Base-by-base conservation (phyloP, 1,139 yeast genomes). In the Lodderomyces elongisporus region DNA sequence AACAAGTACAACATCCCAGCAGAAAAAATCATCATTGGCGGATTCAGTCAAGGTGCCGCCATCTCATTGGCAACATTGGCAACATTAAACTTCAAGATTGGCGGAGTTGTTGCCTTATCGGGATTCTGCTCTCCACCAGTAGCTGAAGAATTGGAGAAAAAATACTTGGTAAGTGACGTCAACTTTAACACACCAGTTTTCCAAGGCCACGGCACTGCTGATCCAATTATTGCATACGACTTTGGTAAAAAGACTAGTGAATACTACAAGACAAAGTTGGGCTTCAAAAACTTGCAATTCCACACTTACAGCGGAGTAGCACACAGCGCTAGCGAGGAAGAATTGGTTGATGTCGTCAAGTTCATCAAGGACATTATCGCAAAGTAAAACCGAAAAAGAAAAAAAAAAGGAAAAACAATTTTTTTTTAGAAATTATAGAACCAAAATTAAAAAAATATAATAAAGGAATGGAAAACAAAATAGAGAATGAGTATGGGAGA, bases 11-110 rank as follows among this genome's bases (percentile, higher is more conserved):
- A 93, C 3, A 73, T 89, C 25, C 74, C 80, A 2, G 62, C 88
- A 0, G 79, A 82, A 25, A 74, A 81, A 35, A 82, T 91, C 33
- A 67, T 91, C 12, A 64, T 91, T 41, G 97, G 97, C 23, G 98
- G 98, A 1, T 91, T 91, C 52, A 81, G 94, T 5, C 98, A 91
- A 59, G 98, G 98, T 39, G 95, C 88, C 32, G 91, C 95, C 1
- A 45, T 89, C 9, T 62, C 94, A 1, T 61, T 85, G 38, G 89
- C 88, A 2, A 53, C 67, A 7, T 45, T 53, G n/a, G 43, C 68
- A 1, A 43, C 56, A 25, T 56, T 72, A 27, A 78, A 81, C 17
- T 53, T 62, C 36, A 82, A 80, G 47, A 62, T 89, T 16, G 98
- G 85, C 10, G 98, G 96, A 2, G 69, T 82, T 28, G 60, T 85